phyloP scores from a whole-genome alignment of 164 flowering plant species.

The Kingdonia uniflora region DNA sequence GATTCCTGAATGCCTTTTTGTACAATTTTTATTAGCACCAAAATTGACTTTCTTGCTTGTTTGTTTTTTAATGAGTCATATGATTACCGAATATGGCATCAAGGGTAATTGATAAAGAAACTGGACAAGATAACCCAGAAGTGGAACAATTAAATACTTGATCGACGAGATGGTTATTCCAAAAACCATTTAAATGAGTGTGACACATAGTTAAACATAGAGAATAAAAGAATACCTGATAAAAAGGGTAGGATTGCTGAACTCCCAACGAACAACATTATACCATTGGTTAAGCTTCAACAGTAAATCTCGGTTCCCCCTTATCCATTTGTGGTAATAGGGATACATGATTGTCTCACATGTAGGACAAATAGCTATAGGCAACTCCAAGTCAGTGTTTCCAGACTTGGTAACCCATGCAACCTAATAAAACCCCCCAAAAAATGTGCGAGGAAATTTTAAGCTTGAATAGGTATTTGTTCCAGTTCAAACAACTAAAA shows the following conservation, averaged over 20 bases:
- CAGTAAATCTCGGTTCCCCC: slow-evolving; percentile 95
- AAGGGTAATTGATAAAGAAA: too few species aligned
- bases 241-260: slow-evolving; percentile 98
- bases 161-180: too few species aligned
- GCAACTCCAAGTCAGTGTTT: slow-evolving; percentile 68
- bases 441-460: neutral
- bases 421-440: slow-evolving; percentile 35
- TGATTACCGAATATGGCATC: too few species aligned
- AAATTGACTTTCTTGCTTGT: too few species aligned
- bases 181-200: neutral
- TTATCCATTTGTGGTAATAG: slow-evolving; percentile 88
- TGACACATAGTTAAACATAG: neutral
- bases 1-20: too few species aligned
- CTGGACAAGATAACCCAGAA: neutral
- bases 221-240: slow-evolving; percentile 44
- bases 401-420: slow-evolving; percentile 98
- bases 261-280: slow-evolving; percentile 97
- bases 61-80: too few species aligned
- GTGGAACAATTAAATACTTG: neutral
- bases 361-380: slow-evolving; percentile 94
- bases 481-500: neutral
- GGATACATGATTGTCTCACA: slow-evolving; percentile 99
- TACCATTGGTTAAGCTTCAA: slow-evolving; percentile 94
- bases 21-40: too few species aligned
- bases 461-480: too few species aligned